phyloP scores from a whole-genome alignment of 257 asterid species.

The Capsicum baccatum region DNA sequence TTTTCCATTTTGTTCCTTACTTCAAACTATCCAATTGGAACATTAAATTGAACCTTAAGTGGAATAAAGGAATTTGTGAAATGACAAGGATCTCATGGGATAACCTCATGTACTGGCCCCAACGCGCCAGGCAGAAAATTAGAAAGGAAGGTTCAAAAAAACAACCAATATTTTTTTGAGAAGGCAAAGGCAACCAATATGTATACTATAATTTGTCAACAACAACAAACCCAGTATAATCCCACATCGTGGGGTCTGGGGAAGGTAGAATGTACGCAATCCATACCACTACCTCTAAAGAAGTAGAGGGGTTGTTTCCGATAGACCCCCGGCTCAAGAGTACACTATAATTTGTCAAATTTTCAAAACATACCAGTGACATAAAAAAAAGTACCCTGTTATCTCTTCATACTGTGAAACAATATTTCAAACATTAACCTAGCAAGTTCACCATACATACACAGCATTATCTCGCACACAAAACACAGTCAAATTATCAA shows the following conservation, averaged over 20 bases:
- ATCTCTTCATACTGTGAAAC: not conserved
- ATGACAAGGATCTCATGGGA: conserved; percentile 22
- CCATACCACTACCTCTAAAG: too few species aligned
- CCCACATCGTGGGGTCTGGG: too few species aligned
- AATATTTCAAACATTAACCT: not conserved
- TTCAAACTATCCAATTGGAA: not conserved
- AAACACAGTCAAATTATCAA: not conserved
- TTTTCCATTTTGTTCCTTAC: conserved; percentile 17
- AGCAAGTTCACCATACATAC: conserved; percentile 1
- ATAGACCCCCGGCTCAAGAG: too few species aligned
- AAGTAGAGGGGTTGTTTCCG: too few species aligned
- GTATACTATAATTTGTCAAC: not conserved
- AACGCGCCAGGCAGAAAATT: conserved; percentile 7
- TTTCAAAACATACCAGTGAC: not conserved
- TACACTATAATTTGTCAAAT: not conserved
- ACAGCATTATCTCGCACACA: conserved; percentile 19
- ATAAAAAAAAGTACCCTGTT: not conserved
- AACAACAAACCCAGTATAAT: too few species aligned
- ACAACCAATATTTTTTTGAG: not conserved
- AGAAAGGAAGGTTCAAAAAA: not conserved
- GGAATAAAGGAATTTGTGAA: not conserved
- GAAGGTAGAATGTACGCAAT: too few species aligned
- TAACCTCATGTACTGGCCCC: not conserved
- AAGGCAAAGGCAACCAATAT: not conserved
- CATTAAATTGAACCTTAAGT: not conserved